A percentile compares a stretch with the other conserved stretches of the same genome.
Evolutionary conservation across 306 rosid species (phyloP).

Genomic region (Abrus pulchellus): DNA sequence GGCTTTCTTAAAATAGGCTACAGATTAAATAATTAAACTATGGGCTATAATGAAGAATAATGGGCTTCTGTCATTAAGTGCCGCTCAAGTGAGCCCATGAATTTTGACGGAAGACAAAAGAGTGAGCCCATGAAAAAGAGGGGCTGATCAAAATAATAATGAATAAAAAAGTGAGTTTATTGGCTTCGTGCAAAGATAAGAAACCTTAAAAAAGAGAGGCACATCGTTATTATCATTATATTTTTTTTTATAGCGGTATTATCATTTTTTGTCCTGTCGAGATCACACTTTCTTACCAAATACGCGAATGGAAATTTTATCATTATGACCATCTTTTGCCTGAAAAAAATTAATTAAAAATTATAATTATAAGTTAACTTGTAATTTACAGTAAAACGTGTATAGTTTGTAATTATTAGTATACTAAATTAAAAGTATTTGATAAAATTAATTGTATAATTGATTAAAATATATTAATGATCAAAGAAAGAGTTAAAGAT

Average conservation of each 20-base stretch:
- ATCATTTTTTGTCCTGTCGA: neutral
- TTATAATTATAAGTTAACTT: neutral
- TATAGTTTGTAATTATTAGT: too few species aligned
- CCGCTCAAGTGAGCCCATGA: neutral
- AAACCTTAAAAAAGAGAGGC: neutral
- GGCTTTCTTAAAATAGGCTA: too few species aligned
- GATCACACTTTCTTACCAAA: neutral
- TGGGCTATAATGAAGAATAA: neutral
- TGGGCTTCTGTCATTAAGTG: neutral
- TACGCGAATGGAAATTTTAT: neutral
- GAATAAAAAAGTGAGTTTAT: neutral
- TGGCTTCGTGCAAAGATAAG: neutral
- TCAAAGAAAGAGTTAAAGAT: too few species aligned
- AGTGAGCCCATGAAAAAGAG: neutral
- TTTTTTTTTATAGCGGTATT: neutral
- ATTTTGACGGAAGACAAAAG: too few species aligned
- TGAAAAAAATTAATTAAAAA: constrained; percentile 11
- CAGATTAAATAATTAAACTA: too few species aligned
- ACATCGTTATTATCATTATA: neutral
- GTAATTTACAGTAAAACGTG: neutral
- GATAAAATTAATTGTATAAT: too few species aligned
- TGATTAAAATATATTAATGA: too few species aligned
- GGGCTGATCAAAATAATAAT: neutral
- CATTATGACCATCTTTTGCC: constrained; percentile 1
- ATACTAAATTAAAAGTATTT: too few species aligned